Evolutionary conservation across 2,329 filamentous ascomycete genomes (phyloP), one percentile per base, ranked within the genome.

Genomic region (Capronia coronata): DNA sequence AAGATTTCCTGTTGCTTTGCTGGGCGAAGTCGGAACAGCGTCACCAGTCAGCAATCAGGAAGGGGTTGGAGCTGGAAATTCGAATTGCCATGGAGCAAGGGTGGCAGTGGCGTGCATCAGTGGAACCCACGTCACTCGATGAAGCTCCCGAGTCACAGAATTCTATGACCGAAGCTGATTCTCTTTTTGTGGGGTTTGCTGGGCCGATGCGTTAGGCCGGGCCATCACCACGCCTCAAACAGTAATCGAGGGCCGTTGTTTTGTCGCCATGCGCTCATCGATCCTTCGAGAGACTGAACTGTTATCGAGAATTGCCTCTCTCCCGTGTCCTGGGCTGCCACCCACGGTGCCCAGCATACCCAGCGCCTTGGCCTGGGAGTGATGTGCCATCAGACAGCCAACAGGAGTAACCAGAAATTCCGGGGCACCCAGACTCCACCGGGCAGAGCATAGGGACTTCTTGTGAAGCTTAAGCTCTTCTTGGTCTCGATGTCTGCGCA

Each of bases 91-190:
- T 48, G 16, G 16, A 46, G 43, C 38, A 53, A 39, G n/a, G 41
- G 43, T 5, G 6, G 9, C 30, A 16, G 44, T 54, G 48, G 48
- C 48, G 54, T 50, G 48, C 44, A 56, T 54, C 51, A 51, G 54
- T 56, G 54, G 54, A 48, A 37, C 46, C n/a, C 34, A 51, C 30
- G 49, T 52, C 48, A 51, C 41, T 47, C 35, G 43, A 29, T 46
- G 25, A 27, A 10, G n/a, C n/a, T n/a, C n/a, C n/a, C n/a, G n/a
- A n/a, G n/a, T n/a, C n/a, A n/a, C n/a, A n/a, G n/a, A n/a, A n/a
- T n/a, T 27, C 42, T 43, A 38, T 38, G 45, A 18, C 30, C 37
- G 44, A 32, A 30, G 21, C 39, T 42, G 38, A 32, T 30, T 22
- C 18, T 10, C 39, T 32, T 42, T 32, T 43, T 48, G 46, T 48